Evolutionary conservation across 2,329 filamentous ascomycete genomes (phyloP).

Genomic region (Cytospora piceae): DNA sequence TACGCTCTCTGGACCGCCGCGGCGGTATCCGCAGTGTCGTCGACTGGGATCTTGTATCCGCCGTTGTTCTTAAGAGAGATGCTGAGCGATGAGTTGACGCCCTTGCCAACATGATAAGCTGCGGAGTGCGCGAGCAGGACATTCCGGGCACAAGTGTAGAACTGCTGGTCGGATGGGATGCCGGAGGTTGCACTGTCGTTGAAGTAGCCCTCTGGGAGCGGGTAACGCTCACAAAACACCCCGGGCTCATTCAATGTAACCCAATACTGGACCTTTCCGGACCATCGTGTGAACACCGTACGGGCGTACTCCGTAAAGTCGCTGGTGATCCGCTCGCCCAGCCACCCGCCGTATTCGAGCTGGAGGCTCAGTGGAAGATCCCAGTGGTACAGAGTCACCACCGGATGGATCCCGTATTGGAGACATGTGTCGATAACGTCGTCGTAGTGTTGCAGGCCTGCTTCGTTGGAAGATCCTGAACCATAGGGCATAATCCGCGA

Average conservation of each 20-base stretch:
- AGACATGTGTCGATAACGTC: conserved; percentile 19
- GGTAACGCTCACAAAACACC: conserved; percentile 7
- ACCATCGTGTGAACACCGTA: conserved; percentile 6
- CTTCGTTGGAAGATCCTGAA: conserved; percentile 6
- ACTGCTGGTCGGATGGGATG: conserved; percentile 5
- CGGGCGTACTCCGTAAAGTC: conserved; percentile 25
- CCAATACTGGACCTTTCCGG: conserved; percentile 17
- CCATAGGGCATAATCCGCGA: conserved; percentile 20
- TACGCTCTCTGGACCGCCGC: conserved; percentile 15
- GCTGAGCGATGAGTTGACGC: conserved; percentile 1
- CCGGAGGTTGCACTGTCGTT: conserved; percentile 6
- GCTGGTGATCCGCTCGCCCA: conserved; percentile 14
- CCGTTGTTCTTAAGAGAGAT: conserved; percentile 23
- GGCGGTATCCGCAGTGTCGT: neutral
- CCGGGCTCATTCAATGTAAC: conserved; percentile 15
- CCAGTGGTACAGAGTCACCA: conserved; percentile 15
- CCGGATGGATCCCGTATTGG: conserved; percentile 13
- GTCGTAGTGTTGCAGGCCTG: conserved; percentile 14
- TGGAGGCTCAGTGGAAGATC: conserved; percentile 20
- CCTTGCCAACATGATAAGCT: conserved; percentile 16
- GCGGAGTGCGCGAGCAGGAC: conserved; percentile 13
- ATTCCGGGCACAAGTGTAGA: conserved; percentile 8
- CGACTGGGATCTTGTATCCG: conserved; percentile 16
- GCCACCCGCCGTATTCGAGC: conserved; percentile 16
- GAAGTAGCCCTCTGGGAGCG: conserved; percentile 14